Evolutionary conservation across 768 basidiomycete species (phyloP).

Genomic region (Mycena galericulata): DNA sequence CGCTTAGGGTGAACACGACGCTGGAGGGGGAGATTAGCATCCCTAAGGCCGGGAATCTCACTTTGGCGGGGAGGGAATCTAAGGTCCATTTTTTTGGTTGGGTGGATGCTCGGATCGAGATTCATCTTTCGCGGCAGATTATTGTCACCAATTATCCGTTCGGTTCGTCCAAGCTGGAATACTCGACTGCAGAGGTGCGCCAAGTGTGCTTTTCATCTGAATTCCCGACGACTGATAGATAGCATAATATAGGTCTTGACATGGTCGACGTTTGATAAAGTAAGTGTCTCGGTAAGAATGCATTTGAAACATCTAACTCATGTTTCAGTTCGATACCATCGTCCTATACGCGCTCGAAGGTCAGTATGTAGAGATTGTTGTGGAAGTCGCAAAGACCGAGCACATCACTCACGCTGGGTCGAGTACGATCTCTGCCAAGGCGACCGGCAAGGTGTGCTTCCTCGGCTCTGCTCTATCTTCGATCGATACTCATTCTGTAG

Average conservation of each 20-base stretch:
- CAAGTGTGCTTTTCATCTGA: neutral
- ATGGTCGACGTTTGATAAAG: slow-evolving; percentile 53
- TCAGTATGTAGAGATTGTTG: slow-evolving; percentile 49
- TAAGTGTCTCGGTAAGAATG: slow-evolving; percentile 8
- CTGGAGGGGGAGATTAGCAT: slow-evolving; percentile 54
- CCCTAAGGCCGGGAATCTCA: slow-evolving; percentile 56
- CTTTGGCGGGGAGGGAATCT: slow-evolving; percentile 66
- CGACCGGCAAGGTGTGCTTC: slow-evolving; percentile 33
- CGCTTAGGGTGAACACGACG: slow-evolving; percentile 60
- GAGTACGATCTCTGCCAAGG: slow-evolving; percentile 34
- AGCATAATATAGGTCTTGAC: slow-evolving; percentile 45
- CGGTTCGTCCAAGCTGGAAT: slow-evolving; percentile 64
- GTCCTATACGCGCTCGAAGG: slow-evolving; percentile 53
- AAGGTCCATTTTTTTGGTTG: slow-evolving; percentile 32
- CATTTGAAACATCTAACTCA: neutral
- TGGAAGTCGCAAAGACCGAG: slow-evolving; percentile 22
- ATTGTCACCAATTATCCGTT: slow-evolving; percentile 74
- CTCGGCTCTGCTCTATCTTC: too few species aligned
- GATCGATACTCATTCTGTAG: slow-evolving; percentile 17
- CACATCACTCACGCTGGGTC: slow-evolving; percentile 38
- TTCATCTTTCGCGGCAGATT: slow-evolving; percentile 39
- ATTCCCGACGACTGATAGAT: neutral
- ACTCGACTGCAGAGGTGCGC: slow-evolving; percentile 71
- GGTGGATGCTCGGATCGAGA: too few species aligned
- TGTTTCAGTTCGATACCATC: slow-evolving; percentile 45